Base-by-base conservation (phyloP, 106 monocot species). In the Apostasia ramifera region DNA sequence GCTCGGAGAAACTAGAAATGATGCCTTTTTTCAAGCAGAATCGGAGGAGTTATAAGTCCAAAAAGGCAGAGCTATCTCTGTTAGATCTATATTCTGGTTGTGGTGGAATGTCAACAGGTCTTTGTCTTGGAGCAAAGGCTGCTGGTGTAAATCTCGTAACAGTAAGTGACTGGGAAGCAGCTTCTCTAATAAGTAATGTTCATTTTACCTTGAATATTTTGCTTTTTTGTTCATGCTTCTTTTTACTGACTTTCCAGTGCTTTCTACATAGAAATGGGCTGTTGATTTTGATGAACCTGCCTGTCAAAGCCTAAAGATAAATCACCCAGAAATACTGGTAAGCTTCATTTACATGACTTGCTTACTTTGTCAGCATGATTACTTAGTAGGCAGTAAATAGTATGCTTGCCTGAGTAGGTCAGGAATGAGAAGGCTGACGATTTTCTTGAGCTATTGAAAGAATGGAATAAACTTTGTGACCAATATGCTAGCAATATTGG, bases 71-170 rank as follows among this genome's bases (percentile, higher is more conserved):
- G 58, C 51, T 95, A 57, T 50, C 83, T 63, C 73, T 95, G 53
- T 78, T 95, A 71, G 95, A 95, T 80, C 76, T 95, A 40, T 95
- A 86, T 80, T 83, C 81, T 76, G 95, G 95, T 63, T 95, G 95
- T 78, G 95, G 95, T 68, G 95, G 88, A 56, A 91, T 95, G 91
- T 95, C 95, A 66, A 91, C 86, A 76, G 91, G 95, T 40, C 83
- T 95, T 71, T 82, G 82, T 66, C 49, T 84, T 44, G 95, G 95
- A 69, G 88, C 95, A 72, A 81, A 78, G 53, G 44, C 55, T 60
- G 81, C 85, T 81, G 88, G 84, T 14, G 40, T 82, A 61, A 81
- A 86, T 54, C 83, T 95, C 63, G 86, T 78, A 5, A 76, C 95
- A 63, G 95, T 79, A 83, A 79, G 82, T 84, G 71, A 59, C 49